These are phyloP conservation scores for Angophora floribunda DNA, from an alignment of 345 rosid genomes.

Conservation along the genomic window DNA sequence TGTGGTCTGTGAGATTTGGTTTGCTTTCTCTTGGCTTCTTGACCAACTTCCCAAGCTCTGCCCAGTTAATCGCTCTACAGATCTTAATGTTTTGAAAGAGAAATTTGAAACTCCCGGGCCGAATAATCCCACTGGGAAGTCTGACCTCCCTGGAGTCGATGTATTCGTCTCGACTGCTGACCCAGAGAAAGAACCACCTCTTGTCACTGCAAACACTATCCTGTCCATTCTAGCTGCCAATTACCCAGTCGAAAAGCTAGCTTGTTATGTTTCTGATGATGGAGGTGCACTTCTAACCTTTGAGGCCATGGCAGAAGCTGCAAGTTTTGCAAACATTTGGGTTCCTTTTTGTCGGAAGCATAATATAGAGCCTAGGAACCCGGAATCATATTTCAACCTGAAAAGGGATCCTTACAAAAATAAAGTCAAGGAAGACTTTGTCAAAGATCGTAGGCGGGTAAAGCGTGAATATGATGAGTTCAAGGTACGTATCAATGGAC, in stretches of 20 bases:
- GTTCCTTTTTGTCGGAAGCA: conserved; percentile 98
- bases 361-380: conserved; percentile 86
- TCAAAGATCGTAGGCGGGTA: conserved; percentile 84
- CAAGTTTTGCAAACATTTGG: conserved; percentile 94
- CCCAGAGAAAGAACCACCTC: conserved; percentile 99
- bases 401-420: conserved; percentile 97
- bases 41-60: conserved; percentile 96
- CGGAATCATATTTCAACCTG: conserved; percentile 85
- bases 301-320: conserved; percentile 99
- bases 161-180: conserved; percentile 95
- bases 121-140: conserved; percentile 78
- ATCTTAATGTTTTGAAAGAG: conserved; percentile 84
- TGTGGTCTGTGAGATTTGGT: conserved; percentile 94
- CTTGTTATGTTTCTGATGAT: conserved; percentile 98
- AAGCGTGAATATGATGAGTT: conserved; percentile 99
- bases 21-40: conserved; percentile 96
- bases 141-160: conserved; percentile 95
- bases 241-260: conserved; percentile 91
- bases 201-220: conserved; percentile 94
- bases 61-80: conserved; percentile 82
- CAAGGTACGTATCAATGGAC: conserved; percentile 85
- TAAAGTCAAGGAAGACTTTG: conserved; percentile 80
- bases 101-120: conserved; percentile 81
- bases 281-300: conserved; percentile 97
- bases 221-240: conserved; percentile 93